Evolutionary conservation across 805 yeast genomes (phyloP).

Genomic region (Myxozyma sirexii): DNA sequence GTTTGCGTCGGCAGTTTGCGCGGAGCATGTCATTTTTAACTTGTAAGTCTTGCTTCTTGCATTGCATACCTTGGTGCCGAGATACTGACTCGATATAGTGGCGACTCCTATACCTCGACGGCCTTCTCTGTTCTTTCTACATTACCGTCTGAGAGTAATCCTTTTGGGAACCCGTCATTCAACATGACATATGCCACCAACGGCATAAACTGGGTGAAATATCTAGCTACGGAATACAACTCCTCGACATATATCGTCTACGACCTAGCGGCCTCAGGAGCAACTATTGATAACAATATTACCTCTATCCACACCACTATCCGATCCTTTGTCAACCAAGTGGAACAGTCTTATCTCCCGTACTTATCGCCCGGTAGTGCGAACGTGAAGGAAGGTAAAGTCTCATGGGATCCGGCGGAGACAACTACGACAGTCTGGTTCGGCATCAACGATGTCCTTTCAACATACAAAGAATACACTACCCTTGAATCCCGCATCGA

Average conservation of each 20-base stretch:
- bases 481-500: neutral
- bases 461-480: neutral
- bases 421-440: slow-evolving; percentile 19
- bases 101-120: slow-evolving; percentile 26
- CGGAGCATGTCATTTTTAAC: neutral
- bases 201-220: slow-evolving; percentile 27
- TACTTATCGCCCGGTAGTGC: neutral
- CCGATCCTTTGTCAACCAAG: slow-evolving; percentile 16
- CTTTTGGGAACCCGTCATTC: slow-evolving; percentile 24
- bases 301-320: neutral
- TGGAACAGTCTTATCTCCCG: slow-evolving; percentile 9
- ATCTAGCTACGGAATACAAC: slow-evolving; percentile 17
- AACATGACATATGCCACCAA: slow-evolving; percentile 8
- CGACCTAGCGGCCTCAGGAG: slow-evolving; percentile 23
- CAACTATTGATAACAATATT: slow-evolving; percentile 21
- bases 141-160: slow-evolving; percentile 10
- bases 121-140: slow-evolving; percentile 6
- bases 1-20: neutral
- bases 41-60: neutral
- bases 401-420: slow-evolving; percentile 6
- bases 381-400: neutral
- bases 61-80: neutral
- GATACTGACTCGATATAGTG: slow-evolving; percentile 8
- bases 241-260: slow-evolving; percentile 12
- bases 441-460: slow-evolving; percentile 24